Base-by-base conservation (phyloP, 805 yeast genomes). In the Candida orba region DNA sequence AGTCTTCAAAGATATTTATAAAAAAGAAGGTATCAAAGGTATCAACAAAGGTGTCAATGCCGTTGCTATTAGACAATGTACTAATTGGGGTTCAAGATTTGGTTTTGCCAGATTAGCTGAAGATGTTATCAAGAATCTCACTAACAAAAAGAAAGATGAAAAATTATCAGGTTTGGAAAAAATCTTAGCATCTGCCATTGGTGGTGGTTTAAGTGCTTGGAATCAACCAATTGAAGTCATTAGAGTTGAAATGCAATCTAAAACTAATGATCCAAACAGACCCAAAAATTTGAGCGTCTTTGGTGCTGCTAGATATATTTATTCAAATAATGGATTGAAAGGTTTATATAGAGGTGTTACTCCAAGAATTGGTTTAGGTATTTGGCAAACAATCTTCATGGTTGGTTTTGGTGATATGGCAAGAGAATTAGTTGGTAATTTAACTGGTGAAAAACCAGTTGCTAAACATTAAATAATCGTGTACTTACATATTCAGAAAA, bases 321-420 rank as follows among this genome's bases (percentile, higher is more conserved):
- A 89, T 67, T 56, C 72, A 40, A 77, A 80, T 54, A 86, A 82
- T 61, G 99, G 99, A 54, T 47, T 90, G 46, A 80, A 78, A 67
- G 99, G 99, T 46, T 76, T 93, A 50, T 93, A 90, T 64, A 78
- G 96, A 65, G 99, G 99, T 62, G 96, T 90, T 37, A 80, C 98
- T 14, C 98, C 99, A 55, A 84, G 99, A 75, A 78, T 93, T 54
- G 97, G 95, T 44, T 76, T 93, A 52, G 95, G 98, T 58, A 83
- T 91, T 50, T 93, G 98, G 97, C 99, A 93, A 72, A 91, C 98
- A 3, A 88, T 91, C 37, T 91, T 95, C 65, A 91, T 91, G 98
- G 98, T 91, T 47, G 96, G 96, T 12, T 79, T 93, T 53, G 99
- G 98, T 64, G 99, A 93, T 61, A 86, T 89, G 66, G 89, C 89